Evolutionary conservation across 2,329 filamentous ascomycete genomes (phyloP), one percentile per base, ranked within the genome.

Genomic region (Chaetomium sp.): DNA sequence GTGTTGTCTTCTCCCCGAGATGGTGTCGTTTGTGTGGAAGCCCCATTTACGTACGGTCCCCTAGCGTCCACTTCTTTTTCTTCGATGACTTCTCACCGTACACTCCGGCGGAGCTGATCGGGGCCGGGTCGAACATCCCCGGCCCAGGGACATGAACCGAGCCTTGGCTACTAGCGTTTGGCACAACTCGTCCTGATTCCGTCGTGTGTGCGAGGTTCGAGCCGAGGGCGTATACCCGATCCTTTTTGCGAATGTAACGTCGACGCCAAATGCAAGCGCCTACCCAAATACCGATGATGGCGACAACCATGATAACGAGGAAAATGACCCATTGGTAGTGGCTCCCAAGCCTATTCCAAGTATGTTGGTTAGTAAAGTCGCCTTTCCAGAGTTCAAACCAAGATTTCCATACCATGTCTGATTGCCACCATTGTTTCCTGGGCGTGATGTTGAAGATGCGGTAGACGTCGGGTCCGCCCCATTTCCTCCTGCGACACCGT

Each of bases 261-360:
- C 84, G 83, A 62, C 89, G 87, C 72, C 89, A 82, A 69, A 87
- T 80, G 66, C 85, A 82, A 41, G 85, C 86, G 14, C 81, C 77
- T 41, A 86, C 72, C 77, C 86, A 87, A 65, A 89, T 80, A 55
- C 76, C 76, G 11, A 78, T 72, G 59, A 95, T 87, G 52, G 76
- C 85, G 57, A 92, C 74, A 44, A 86, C 78, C 34, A 95, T 77
- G 59, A 92, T 74, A 61, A 90, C 84, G 52, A 94, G 77, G 79
- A 94, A 89, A 59, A 92, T 78, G 46, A 95, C 81, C 89, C 89
- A 95, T 74, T 84, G 79, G 75, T 82, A 89, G 70, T 92, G 88
- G 34, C 75, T 78, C 6, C 79, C 77, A 49, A 88, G 72, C 87
- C 87, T 89, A 59, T 27, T 40, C 48, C 3, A 2, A 38, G n/a